phyloP scores from a whole-genome alignment of 257 asterid species.

The Craterostigma plantagineum region DNA sequence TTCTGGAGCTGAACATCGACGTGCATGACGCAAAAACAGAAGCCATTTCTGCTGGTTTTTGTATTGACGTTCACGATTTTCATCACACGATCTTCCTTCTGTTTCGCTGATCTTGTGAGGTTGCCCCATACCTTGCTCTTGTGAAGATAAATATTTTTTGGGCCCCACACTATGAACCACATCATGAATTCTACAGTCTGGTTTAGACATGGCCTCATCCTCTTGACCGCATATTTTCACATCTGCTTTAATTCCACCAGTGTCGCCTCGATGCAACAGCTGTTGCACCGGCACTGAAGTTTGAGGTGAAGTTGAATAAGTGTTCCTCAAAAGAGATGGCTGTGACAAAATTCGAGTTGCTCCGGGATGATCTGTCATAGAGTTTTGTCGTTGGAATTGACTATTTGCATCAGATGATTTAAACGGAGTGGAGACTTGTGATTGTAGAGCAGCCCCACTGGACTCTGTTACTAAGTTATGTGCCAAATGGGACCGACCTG shows the following conservation, averaged over 20 bases:
- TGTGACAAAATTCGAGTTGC: too few species aligned
- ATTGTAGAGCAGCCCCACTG: too few species aligned
- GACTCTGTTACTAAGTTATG: too few species aligned
- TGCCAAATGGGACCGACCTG: too few species aligned
- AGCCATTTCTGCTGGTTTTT: conserved; percentile 74
- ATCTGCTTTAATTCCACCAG: conserved; percentile 30
- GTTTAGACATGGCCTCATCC: conserved; percentile 49
- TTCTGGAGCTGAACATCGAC: conserved; percentile 63
- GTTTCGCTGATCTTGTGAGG: conserved; percentile 36
- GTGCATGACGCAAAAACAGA: conserved; percentile 77
- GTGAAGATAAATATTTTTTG: conserved; percentile 55
- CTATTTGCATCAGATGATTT: conserved; percentile 44
- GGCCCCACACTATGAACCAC: conserved; percentile 50
- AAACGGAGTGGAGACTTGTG: conserved; percentile 42
- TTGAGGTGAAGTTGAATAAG: conserved; percentile 14
- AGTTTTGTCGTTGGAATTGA: conserved; percentile 33
- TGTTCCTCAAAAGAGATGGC: conserved; percentile 6
- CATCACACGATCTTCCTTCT: too few species aligned
- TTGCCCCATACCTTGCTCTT: conserved; percentile 44
- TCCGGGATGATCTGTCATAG: conserved; percentile 35
- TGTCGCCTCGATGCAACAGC: conserved; percentile 30
- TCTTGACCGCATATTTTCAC: conserved; percentile 34
- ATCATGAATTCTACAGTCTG: conserved; percentile 30
- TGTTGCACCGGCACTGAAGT: conserved; percentile 52
- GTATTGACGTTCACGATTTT: conserved; percentile 19